Conservation (phyloP, 345 rosid genomes). For the Brassica cretica region DNA sequence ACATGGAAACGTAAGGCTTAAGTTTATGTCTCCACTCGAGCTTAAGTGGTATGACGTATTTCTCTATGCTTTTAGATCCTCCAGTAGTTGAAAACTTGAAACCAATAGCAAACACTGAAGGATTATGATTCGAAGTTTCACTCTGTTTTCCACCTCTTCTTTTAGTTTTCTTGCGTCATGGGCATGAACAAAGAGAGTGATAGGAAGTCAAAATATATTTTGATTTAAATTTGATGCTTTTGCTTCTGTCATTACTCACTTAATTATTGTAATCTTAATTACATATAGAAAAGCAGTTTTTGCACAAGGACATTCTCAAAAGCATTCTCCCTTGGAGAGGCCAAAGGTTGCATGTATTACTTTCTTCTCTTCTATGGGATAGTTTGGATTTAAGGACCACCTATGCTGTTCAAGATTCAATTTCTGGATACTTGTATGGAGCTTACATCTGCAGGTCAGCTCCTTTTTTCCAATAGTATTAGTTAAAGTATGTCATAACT, state of each 20-base stretch:
- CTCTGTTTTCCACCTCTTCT: not conserved
- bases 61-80: constrained; percentile 35
- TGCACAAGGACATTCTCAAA: constrained; percentile 31
- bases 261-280: constrained; percentile 36
- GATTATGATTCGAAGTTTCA: constrained; percentile 2
- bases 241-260: constrained; percentile 42
- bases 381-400: constrained; percentile 40
- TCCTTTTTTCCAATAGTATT: constrained; percentile 32
- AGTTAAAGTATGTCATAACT: constrained; percentile 37
- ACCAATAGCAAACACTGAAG: constrained; percentile 29
- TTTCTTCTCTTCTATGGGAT: constrained; percentile 38
- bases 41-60: constrained; percentile 40
- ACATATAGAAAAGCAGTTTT: constrained; percentile 31
- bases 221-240: constrained; percentile 26
- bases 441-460: constrained; percentile 41
- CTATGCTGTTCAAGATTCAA: constrained; percentile 33
- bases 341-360: constrained; percentile 40
- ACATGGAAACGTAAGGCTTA: constrained; percentile 40
- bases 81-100: constrained; percentile 32
- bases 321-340: constrained; percentile 38
- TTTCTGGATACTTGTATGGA: constrained; percentile 34
- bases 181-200: constrained; percentile 36
- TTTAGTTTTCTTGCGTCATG: constrained; percentile 3
- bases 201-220: constrained; percentile 39
- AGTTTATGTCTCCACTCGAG: constrained; percentile 40